Base-by-base conservation (phyloP, 139 green algal genomes). In the Chlorella sp. region DNA sequence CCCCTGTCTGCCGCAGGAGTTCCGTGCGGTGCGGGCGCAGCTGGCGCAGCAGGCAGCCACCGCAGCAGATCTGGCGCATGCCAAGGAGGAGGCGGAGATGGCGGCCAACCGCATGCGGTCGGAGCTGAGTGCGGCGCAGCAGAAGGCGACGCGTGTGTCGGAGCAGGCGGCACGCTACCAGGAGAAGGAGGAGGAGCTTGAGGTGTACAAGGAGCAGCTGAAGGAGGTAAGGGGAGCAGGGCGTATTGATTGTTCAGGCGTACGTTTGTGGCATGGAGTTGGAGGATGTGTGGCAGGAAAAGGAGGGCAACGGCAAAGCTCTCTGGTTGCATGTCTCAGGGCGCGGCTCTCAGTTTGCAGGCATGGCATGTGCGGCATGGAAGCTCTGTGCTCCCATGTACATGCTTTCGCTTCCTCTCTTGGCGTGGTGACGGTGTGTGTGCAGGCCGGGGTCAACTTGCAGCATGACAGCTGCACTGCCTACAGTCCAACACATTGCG, bases 181-280 rank as follows among this genome's bases (percentile, higher is more conserved):
- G 34, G 18, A 86, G 57, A 57, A 86, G 57, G 57, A 66, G 34
- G 57, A 75, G 28, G 68, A 66, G 48, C 69, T 86, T 2, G 57
- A 86, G 82, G 34, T 57, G 57, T 86, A 86, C 60, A 86, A 86
- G 82, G 28, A 34, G 57, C 82, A 86, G 82, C 60, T 86, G n/a
- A 86, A 66, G 28, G 28, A 86, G 57, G 81, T 86, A 53, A 53
- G 71, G 30, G 30, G 68, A 26, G 22, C 68, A 34, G 26, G 24
- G 14, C 48, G 48, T 57, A 9, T 57, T 57, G 48, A n/a, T n/a
- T n/a, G n/a, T n/a, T n/a, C n/a, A n/a, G n/a, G n/a, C n/a, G n/a
- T n/a, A n/a, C n/a, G n/a, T n/a, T n/a, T n/a, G n/a, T n/a, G n/a
- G n/a, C n/a, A n/a, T n/a, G n/a, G n/a, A n/a, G n/a, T n/a, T n/a